Base-by-base conservation (phyloP, 345 rosid genomes). In the Citrus hindsii region DNA sequence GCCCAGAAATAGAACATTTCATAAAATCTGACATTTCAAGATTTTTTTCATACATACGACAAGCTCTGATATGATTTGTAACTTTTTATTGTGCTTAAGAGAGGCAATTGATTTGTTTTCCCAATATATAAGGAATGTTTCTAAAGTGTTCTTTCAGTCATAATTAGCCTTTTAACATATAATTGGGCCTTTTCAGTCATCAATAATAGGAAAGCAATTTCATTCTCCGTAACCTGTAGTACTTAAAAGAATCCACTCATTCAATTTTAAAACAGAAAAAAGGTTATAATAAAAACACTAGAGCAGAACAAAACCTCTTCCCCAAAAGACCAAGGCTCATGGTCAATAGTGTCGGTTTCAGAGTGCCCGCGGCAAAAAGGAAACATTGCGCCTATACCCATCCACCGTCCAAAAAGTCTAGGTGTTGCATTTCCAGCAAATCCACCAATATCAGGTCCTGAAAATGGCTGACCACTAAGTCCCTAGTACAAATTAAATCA, bases 361-460 rank as follows among this genome's bases (percentile, higher is more conserved):
- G 94, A 79, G 86, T 95, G 98, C 10, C 95, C 98, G 76, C 97
- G 98, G 60, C 94, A 92, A 77, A 95, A 95, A 21, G 98, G 98
- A 81, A 95, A 92, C 95, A 95, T 86, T 60, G 98, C 90, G 76
- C 97, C 98, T 25, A 95, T 37, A 22, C 95, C 98, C 98, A 95
- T 90, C 98, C 98, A 95, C 75, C 94, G 87, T 75, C 94, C 98
- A 81, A 93, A 95, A 75, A 95, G 89, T 81, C 85, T 90, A 2
- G 98, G 93, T 27, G 97, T 83, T 21, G 98, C 97, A 85, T 95
- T 93, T 77, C 94, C 98, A 64, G 78, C 95, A 84, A 89, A 93
- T 71, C 98, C 98, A 84, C 98, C 98, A 71, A 95, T 92, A 89
- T 95, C 98, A 82, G 98, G 97, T 79, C 98, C 98, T 27, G 98